phyloP scores from a whole-genome alignment of 2,329 filamentous ascomycete species.

The Sporothrix globosa region DNA sequence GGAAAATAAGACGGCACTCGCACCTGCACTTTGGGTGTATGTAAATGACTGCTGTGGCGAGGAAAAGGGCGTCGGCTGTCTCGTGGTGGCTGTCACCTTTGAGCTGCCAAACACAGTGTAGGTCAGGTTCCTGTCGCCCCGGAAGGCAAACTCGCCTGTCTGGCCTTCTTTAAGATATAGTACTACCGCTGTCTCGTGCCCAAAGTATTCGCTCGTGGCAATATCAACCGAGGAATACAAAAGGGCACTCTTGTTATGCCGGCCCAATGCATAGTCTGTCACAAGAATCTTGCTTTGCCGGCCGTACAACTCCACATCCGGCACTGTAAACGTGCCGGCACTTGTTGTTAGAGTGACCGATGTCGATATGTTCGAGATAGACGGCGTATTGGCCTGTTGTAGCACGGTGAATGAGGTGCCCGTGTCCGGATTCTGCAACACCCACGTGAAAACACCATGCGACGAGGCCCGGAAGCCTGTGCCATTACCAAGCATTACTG shows the following conservation, averaged over 20 bases:
- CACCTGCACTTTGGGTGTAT: conserved; percentile 53
- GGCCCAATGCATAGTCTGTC: conserved; percentile 65
- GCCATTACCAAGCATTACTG: conserved; percentile 59
- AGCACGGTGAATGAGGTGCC: conserved; percentile 60
- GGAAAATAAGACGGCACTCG: conserved; percentile 53
- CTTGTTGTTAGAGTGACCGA: conserved; percentile 63
- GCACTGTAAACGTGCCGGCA: conserved; percentile 60
- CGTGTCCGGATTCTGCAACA: conserved; percentile 55
- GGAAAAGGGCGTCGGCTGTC: conserved; percentile 41
- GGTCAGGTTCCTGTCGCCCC: conserved; percentile 43
- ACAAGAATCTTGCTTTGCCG: conserved; percentile 71
- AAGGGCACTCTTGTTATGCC: conserved; percentile 46
- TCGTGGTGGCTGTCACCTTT: conserved; percentile 41
- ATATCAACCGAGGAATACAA: conserved; percentile 72
- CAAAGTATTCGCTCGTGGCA: conserved; percentile 52
- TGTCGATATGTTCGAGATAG: conserved; percentile 51
- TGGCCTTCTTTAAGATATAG: conserved; percentile 61
- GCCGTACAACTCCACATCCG: conserved; percentile 63
- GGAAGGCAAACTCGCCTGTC: conserved; percentile 55
- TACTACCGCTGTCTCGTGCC: conserved; percentile 58
- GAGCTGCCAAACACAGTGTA: conserved; percentile 50
- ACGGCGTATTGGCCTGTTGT: conserved; percentile 60
- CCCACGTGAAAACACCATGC: conserved; percentile 53
- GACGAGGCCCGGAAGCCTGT: conserved; percentile 48
- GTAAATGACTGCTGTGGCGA: conserved; percentile 45